Base-by-base conservation (phyloP, 129 eudicot genomes). In the Flaveria robusta region DNA sequence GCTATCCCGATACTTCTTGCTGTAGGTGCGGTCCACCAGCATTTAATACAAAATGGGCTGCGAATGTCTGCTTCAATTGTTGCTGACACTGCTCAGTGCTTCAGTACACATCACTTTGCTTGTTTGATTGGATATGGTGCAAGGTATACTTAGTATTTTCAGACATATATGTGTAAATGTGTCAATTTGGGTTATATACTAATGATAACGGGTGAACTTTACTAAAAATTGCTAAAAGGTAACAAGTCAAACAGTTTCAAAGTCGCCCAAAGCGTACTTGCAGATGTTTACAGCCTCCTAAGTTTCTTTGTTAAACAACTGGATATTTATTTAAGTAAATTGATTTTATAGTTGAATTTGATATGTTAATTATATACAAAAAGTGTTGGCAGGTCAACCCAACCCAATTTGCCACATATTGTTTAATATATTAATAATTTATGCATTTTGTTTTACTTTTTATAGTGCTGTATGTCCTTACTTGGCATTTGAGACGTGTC, bases 1-100 rank as follows among this genome's bases (percentile, higher is more conserved):
- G 97, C 99, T 70, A 84, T 95, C 63, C 99, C 99, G 0, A 89
- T 95, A 83, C 97, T 95, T 74, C 93, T 95, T 81, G 99, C 99
- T 49, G 96, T 95, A 74, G 99, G 99, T 80, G 99, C 99, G 68
- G 99, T 95, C 79, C 99, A 95, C 64, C 99, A 95, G 83, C 99
- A 95, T 82, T 90, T 95, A 62, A 95, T 95, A 81, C 99, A 95
- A 72, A 95, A 89, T 86, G 99, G 99, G 54, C 78, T 95, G 55
- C 77, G 99, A 64, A 91, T 89, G 96, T 92, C 92, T 60, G 97
- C 97, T 82, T 95, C 99, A 34, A 95, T 95, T 83, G 92, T 95
- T 71, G 99, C 95, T 1, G 99, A 95, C 76, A 91, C 99, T 29
- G 99, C 99, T 78, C 99, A 95, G 82, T 95, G 99, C 79, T 95